Evolutionary conservation across 1,284 basidiomycete genomes (phyloP).

Genomic region (Termitomyces sp.): DNA sequence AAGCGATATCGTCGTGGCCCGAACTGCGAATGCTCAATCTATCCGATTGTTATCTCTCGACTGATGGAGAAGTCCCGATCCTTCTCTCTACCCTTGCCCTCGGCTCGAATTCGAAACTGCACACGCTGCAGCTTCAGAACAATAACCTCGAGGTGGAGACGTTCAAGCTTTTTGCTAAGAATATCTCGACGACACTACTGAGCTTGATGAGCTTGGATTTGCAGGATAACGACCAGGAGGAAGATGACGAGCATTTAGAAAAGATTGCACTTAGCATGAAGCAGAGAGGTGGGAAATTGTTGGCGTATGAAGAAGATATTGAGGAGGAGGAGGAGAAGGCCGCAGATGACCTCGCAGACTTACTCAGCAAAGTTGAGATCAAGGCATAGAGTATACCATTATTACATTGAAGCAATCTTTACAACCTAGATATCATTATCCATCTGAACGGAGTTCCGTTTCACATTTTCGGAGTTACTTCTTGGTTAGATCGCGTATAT

Average conservation of each 20-base stretch:
- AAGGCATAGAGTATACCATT: conserved; percentile 6
- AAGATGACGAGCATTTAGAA: conserved; percentile 74
- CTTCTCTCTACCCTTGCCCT: conserved; percentile 62
- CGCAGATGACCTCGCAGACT: conserved; percentile 54
- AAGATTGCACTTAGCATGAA: conserved; percentile 63
- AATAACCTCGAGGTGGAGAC: conserved; percentile 80
- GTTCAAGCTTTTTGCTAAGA: conserved; percentile 63
- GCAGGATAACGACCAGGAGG: conserved; percentile 84
- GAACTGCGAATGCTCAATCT: conserved; percentile 77
- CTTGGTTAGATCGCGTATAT: background rate
- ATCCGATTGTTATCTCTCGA: conserved; percentile 86
- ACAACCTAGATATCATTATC: background rate
- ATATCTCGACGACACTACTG: conserved; percentile 56
- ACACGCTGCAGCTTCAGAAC: conserved; percentile 81
- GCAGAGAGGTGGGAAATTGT: conserved; percentile 59
- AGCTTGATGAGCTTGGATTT: conserved; percentile 69
- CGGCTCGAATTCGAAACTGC: conserved; percentile 73
- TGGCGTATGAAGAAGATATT: conserved; percentile 66
- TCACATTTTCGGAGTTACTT: background rate
- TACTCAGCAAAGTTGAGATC: conserved; percentile 53
- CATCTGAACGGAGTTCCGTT: background rate
- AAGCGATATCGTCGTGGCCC: conserved; percentile 68
- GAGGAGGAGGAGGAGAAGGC: conserved; percentile 51
- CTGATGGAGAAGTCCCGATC: conserved; percentile 59
- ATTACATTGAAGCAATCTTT: background rate